Conservation (phyloP, 2,329 filamentous ascomycete species). For the Calonectria montana region DNA sequence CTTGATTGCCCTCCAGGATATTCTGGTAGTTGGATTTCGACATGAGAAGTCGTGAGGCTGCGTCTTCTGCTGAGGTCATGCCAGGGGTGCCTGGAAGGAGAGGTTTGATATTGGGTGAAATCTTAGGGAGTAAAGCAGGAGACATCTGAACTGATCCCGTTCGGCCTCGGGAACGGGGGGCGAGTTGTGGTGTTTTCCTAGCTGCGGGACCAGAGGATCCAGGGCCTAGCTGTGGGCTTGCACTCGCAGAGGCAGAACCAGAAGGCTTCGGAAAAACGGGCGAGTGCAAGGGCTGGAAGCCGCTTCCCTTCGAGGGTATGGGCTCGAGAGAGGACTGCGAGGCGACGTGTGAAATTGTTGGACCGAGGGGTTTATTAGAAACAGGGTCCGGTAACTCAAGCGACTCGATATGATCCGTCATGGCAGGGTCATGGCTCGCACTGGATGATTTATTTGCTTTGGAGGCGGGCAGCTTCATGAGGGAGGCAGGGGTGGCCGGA, state of each 20-base stretch:
- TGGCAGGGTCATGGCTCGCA: constrained; percentile 53
- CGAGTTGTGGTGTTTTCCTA: constrained; percentile 67
- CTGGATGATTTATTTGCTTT: constrained; percentile 60
- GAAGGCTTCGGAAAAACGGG: constrained; percentile 56
- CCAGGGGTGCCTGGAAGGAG: constrained; percentile 74
- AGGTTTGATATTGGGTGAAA: constrained; percentile 95
- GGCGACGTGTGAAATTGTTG: constrained; percentile 57
- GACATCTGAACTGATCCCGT: constrained; percentile 81
- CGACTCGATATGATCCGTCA: constrained; percentile 66
- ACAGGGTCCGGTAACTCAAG: constrained; percentile 80
- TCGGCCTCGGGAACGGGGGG: constrained; percentile 75
- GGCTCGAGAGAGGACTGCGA: constrained; percentile 52
- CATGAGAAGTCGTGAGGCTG: constrained; percentile 80
- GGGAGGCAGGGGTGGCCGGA: constrained; percentile 77
- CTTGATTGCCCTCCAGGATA: constrained; percentile 90
- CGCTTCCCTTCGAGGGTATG: constrained; percentile 61
- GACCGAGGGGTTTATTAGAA: constrained; percentile 43
- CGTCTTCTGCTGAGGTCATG: constrained; percentile 65
- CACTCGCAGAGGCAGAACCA: constrained; percentile 65
- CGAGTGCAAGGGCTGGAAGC: constrained; percentile 61
- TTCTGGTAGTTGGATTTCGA: constrained; percentile 99
- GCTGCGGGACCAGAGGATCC: constrained; percentile 59
- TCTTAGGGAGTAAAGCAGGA: constrained; percentile 86
- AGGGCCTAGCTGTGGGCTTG: constrained; percentile 72
- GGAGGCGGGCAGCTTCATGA: constrained; percentile 80